phyloP scores from a whole-genome alignment of 2,329 filamentous ascomycete species.

The Diaporthe velutina region DNA sequence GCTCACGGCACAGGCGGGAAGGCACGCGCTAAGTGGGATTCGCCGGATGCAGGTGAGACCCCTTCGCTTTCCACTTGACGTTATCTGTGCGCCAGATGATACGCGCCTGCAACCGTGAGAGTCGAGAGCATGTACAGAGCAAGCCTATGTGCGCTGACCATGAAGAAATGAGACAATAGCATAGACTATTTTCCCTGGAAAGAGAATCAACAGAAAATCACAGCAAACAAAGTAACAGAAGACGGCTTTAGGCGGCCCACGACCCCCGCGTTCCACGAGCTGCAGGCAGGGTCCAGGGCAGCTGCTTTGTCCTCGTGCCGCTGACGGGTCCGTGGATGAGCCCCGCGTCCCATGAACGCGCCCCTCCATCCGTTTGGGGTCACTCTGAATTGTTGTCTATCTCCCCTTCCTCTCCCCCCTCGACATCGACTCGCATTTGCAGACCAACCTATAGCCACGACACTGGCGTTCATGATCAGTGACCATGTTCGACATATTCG shows the following conservation, averaged over 20 bases:
- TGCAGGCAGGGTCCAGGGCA: slow-evolving; percentile 36
- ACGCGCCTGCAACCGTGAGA: neutral
- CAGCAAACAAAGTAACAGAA: neutral
- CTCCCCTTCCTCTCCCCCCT: neutral
- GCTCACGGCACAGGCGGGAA: slow-evolving; percentile 20
- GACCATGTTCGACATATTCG: slow-evolving; percentile 35
- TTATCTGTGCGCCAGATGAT: neutral
- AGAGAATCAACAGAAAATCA: neutral
- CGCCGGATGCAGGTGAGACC: slow-evolving; percentile 29
- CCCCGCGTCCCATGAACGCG: slow-evolving; percentile 11
- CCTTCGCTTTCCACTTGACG: neutral
- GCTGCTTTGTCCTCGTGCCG: slow-evolving; percentile 35
- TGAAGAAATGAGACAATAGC: neutral
- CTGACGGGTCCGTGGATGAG: slow-evolving; percentile 14
- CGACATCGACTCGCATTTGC: slow-evolving; percentile 6
- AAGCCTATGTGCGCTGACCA: neutral
- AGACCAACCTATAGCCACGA: slow-evolving; percentile 34
- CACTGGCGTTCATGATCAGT: slow-evolving; percentile 32
- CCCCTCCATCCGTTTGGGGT: slow-evolving; percentile 7
- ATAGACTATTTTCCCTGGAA: neutral
- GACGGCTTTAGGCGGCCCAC: slow-evolving; percentile 23
- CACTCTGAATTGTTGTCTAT: neutral
- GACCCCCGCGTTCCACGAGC: slow-evolving; percentile 15
- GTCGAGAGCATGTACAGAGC: neutral
- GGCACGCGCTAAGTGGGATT: slow-evolving; percentile 13